phyloP scores from a whole-genome alignment of 2,329 filamentous ascomycete genomes.

The Cladosporium sp. region DNA sequence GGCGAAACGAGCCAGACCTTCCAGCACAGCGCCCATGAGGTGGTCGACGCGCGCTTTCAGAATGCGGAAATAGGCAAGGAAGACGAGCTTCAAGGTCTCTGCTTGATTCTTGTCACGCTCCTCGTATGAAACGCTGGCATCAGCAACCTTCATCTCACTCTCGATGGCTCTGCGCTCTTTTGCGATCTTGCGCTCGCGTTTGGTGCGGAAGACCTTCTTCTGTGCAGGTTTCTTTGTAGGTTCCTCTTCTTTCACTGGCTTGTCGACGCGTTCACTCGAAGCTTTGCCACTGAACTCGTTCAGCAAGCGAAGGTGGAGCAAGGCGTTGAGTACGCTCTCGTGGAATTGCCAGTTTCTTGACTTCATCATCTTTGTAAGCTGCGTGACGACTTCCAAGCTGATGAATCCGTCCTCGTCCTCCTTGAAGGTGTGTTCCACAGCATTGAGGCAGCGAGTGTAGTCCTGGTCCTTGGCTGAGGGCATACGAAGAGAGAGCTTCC shows the following conservation, averaged over 20 bases:
- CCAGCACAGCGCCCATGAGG: conserved; percentile 94
- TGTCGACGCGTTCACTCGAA: conserved; percentile 72
- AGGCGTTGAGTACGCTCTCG: conserved; percentile 82
- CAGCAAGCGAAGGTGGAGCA: conserved; percentile 81
- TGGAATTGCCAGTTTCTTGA: conserved; percentile 76
- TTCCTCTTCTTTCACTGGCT: conserved; percentile 43
- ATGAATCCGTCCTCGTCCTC: conserved; percentile 88
- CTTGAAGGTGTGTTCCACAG: conserved; percentile 75
- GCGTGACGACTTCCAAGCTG: conserved; percentile 77
- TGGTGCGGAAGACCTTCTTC: conserved; percentile 83
- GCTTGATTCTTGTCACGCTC: conserved; percentile 91
- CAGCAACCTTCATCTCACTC: conserved; percentile 89
- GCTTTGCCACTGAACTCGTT: conserved; percentile 83
- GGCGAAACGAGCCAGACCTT: conserved; percentile 88
- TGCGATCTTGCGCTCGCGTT: conserved; percentile 74
- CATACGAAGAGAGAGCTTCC: conserved; percentile 67
- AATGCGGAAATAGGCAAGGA: conserved; percentile 91
- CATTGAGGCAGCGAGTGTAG: conserved; percentile 70
- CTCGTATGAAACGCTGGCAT: conserved; percentile 86
- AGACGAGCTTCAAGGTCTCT: conserved; percentile 93
- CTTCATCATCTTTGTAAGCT: conserved; percentile 94
- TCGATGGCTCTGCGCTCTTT: conserved; percentile 84
- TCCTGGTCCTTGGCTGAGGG: conserved; percentile 60
- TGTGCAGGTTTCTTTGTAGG: conserved; percentile 59
- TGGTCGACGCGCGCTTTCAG: conserved; percentile 75